Evolutionary conservation across 2,329 filamentous ascomycete species (phyloP).

Genomic region (Paecilomyces formosus): DNA sequence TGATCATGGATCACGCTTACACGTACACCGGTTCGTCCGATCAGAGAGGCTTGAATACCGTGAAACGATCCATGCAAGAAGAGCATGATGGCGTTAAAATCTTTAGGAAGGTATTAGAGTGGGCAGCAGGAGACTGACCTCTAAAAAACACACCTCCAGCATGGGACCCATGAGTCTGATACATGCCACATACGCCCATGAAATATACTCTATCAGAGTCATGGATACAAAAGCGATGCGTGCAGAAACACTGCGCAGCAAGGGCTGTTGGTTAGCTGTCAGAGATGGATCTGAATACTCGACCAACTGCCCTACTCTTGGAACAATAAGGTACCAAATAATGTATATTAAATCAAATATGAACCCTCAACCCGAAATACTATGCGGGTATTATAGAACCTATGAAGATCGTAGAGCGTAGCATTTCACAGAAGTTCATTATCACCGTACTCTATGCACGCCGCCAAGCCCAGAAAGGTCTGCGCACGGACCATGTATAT

Average conservation of each 20-base stretch:
- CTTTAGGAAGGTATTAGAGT: neutral
- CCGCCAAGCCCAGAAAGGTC: neutral
- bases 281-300: neutral
- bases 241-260: neutral
- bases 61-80: neutral
- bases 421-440: too few relatives aligned
- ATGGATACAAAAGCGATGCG: neutral
- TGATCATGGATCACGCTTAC: conserved; percentile 18
- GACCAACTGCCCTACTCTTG: neutral
- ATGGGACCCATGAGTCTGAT: neutral
- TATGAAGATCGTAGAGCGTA: too few relatives aligned
- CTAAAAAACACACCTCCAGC: neutral
- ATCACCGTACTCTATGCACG: too few relatives aligned
- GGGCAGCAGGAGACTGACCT: neutral
- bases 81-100: neutral
- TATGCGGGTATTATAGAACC: neutral
- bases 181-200: neutral
- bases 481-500: neutral
- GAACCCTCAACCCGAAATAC: neutral
- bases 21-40: neutral
- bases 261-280: neutral
- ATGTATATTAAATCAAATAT: neutral
- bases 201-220: neutral
- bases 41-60: neutral
- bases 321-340: neutral